Evolutionary conservation across 495 filamentous ascomycete species (phyloP), one percentile per base, ranked within the genome.

Genomic region (Ramalina peruviana): DNA sequence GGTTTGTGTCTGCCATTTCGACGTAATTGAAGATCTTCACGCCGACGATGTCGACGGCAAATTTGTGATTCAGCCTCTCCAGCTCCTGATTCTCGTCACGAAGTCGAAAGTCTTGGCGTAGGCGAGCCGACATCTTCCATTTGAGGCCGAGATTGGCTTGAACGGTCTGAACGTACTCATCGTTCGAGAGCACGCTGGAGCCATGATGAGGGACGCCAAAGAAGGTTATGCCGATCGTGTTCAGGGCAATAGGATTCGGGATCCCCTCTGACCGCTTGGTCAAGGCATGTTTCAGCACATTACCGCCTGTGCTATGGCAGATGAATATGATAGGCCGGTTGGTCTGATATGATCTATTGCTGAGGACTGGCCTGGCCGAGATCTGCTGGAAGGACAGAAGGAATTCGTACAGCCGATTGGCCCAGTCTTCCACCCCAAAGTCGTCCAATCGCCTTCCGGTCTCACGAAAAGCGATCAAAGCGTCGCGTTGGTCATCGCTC

Each of bases 11-110:
- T 3, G 72, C 59, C 0, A 76, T 83, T 57, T 83, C 80, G 33
- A 79, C 74, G 26, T 82, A 80, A 4, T 78, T 76, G 74, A 78
- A 83, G n/a, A 85, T 64, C 43, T 75, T 78, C 40, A 83, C 67
- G 46, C 83, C 80, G 36, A 74, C 72, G 2, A 76, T 73, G 15
- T 81, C 69, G 6, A 72, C 66, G 50, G 72, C 72, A 57, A 83
- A 85, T 21, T 71, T 62, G 11, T 74, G 70, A 13, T 78, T 73
- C 36, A 82, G 62, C 26, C 61, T 58, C 49, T 72, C 57, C 13
- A 82, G 59, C 1, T 61, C 51, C 11, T 62, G 55, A 46, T 74
- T 71, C 6, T 41, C 16, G n/a, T 48, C 27, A n/a, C 68, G 69
- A 17, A 79, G 60, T 5, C 63, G 67, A 6, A 82, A 64, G 13